Percentiles rank a stretch among this genome's conserved stretches.
phyloP scores from a whole-genome alignment of 1,284 basidiomycete species.

The Cryptococcus wingfieldii region DNA sequence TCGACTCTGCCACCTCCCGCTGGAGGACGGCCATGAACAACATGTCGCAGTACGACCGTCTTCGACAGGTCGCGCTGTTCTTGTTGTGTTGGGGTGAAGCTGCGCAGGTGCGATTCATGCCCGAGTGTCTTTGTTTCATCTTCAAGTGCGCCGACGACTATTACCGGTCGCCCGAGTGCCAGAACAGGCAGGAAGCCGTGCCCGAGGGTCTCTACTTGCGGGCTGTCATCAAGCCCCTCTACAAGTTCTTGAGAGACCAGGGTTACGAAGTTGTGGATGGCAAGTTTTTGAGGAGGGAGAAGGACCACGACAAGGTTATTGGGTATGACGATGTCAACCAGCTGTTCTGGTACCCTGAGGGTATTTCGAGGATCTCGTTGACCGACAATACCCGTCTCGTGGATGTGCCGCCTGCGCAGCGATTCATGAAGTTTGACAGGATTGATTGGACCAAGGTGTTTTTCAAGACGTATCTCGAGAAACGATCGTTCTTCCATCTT shows the following conservation, averaged over 20 bases:
- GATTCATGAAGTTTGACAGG: conserved; percentile 91
- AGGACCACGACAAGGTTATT: conserved; percentile 91
- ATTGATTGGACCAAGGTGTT: conserved; percentile 92
- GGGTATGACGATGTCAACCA: conserved; percentile 99
- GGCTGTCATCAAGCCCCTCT: conserved; percentile 90
- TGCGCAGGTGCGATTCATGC: conserved; percentile 95
- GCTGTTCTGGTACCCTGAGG: conserved; percentile 99
- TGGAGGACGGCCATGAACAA: conserved; percentile 98
- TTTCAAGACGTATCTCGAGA: conserved; percentile 96
- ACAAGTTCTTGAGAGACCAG: conserved; percentile 94
- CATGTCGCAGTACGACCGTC: conserved; percentile 97
- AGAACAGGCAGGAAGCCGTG: conserved; percentile 86
- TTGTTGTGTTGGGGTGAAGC: conserved; percentile 98
- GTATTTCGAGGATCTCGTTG: conserved; percentile 85
- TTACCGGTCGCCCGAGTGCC: conserved; percentile 98
- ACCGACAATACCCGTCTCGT: conserved; percentile 87
- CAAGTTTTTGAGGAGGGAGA: conserved; percentile 88
- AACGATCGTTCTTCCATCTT: conserved; percentile 86
- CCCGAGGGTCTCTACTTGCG: conserved; percentile 92
- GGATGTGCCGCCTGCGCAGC: conserved; percentile 78
- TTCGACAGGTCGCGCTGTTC: conserved; percentile 93
- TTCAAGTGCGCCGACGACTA: conserved; percentile 99
- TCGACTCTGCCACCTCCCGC: conserved; percentile 79
- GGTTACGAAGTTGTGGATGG: conserved; percentile 96
- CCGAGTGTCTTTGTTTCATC: conserved; percentile 97